These are phyloP conservation scores for Penicillium manginii DNA, from an alignment of 495 filamentous ascomycete species.

Conservation along the genomic window DNA sequence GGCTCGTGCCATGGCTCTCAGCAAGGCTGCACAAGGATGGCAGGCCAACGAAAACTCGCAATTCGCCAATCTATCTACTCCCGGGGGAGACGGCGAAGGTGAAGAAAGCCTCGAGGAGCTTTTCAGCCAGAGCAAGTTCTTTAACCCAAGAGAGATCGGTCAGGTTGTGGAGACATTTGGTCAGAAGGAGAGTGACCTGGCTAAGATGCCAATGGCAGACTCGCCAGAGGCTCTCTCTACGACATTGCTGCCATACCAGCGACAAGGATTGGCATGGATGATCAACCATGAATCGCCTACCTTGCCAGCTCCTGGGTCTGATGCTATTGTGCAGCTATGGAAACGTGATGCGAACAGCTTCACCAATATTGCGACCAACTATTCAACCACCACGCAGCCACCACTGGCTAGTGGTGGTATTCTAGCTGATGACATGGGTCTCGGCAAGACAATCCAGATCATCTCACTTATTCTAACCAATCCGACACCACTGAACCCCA, in stretches of 20 bases:
- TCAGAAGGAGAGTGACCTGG: conserved; percentile 67
- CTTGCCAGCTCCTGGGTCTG: conserved; percentile 62
- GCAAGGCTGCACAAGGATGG: conserved; percentile 39
- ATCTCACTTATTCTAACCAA: conserved; percentile 79
- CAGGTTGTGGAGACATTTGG: conserved; percentile 72
- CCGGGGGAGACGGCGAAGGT: conserved; percentile 25
- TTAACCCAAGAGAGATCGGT: conserved; percentile 70
- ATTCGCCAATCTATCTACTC: conserved; percentile 38
- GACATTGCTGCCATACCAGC: conserved; percentile 78
- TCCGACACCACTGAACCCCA: conserved; percentile 38
- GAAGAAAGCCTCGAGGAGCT: conserved; percentile 61
- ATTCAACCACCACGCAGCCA: conserved; percentile 58
- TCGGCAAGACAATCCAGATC: conserved; percentile 90
- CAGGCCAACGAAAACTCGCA: conserved; percentile 28
- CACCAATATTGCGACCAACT: conserved; percentile 79
- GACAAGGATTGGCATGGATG: conserved; percentile 85
- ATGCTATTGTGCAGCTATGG: conserved; percentile 81
- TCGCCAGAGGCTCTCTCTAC: conserved; percentile 68
- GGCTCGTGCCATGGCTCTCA: conserved; percentile 44
- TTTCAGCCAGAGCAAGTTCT: conserved; percentile 66
- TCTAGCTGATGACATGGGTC: conserved; percentile 91
- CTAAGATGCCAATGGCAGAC: conserved; percentile 71
- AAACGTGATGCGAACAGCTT: conserved; percentile 59
- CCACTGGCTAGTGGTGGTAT: conserved; percentile 78
- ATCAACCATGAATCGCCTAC: conserved; percentile 71